Evolutionary conservation across 805 yeast species (phyloP), one percentile per base, ranked within the genome.

Genomic region (Yarrowia hollandica): DNA sequence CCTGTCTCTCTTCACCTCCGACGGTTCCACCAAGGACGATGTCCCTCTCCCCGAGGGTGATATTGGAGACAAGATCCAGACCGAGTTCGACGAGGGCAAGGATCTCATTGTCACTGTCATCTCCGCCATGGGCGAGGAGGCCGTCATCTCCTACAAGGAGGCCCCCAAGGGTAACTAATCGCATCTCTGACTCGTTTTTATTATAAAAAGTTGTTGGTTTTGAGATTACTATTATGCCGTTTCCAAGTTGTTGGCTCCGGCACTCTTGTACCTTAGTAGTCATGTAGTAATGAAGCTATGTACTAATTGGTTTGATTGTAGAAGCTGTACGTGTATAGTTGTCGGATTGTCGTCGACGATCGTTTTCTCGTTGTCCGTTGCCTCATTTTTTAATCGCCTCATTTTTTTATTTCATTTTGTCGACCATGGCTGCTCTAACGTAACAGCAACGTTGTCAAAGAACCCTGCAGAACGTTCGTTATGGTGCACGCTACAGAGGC

Each of bases 41-140:
- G 98, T 94, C 79, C 88, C 87, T 82, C 83, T 88, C 67, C 98
- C 99, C 81, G 98, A 94, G 66, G 96, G 96, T 74, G 98, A 94
- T 76, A 80, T 94, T 71, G 99, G 99, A 81, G 94, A 88, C 72
- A 82, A 84, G 79, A 75, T 94, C 76, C 94, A 88, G 82, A 72
- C 87, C 66, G 96, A 90, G 70, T 94, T 90, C 78, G 97, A 94
- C 72, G 97, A 90, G 65, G 98, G 97, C 79, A 94, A 92, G 85
- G 99, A 94, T 76, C 84, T 94, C 76, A 80, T 88, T 74, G 96
- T 94, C 73, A 90, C 99, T 74, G 88, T 94, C 81, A 88, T 94
- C 79, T 79, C 96, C 68, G 95, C 99, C 71, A 94, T 94, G 99
- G 95, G 90, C 78, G 99, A 94, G 85, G 99, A 94, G 84, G 97